Percentiles rank a stretch among this genome's conserved stretches.
These are phyloP conservation scores for Alternaria burnsii DNA, from an alignment of 2,329 filamentous ascomycete species.

Conservation along the genomic window DNA sequence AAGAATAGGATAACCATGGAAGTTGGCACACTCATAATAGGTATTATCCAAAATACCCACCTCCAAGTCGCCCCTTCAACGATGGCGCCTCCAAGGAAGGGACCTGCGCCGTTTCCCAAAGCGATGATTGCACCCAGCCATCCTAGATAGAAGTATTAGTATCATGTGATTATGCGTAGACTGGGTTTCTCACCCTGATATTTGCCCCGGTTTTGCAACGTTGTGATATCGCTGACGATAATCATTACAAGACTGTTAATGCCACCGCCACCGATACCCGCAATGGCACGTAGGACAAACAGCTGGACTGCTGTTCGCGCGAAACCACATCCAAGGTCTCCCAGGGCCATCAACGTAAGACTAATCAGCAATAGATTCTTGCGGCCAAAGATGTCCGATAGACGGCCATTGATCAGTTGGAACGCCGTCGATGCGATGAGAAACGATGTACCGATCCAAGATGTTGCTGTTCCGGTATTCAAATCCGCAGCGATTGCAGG, in stretches of 20 bases:
- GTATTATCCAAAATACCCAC: slow-evolving; percentile 28
- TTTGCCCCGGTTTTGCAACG: slow-evolving; percentile 46
- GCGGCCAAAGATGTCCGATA: slow-evolving; percentile 68
- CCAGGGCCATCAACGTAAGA: slow-evolving; percentile 63
- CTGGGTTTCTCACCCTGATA: slow-evolving; percentile 38
- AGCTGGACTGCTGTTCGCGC: slow-evolving; percentile 64
- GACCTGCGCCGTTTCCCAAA: slow-evolving; percentile 29
- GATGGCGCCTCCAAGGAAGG: slow-evolving; percentile 32
- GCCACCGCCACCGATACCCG: slow-evolving; percentile 68
- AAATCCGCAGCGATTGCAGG: slow-evolving; percentile 48
- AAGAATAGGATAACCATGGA: slow-evolving; percentile 25
- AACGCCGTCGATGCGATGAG: slow-evolving; percentile 68
- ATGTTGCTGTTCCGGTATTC: slow-evolving; percentile 58
- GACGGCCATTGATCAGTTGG: slow-evolving; percentile 69
- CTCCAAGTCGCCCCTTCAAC: slow-evolving; percentile 28
- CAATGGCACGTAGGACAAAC: slow-evolving; percentile 66
- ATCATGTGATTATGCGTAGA: neutral
- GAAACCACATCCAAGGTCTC: slow-evolving; percentile 67
- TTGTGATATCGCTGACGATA: slow-evolving; percentile 49
- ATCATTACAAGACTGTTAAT: slow-evolving; percentile 56
- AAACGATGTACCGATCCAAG: slow-evolving; percentile 63
- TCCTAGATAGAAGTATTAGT: slow-evolving; percentile 1
- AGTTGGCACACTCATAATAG: slow-evolving; percentile 23
- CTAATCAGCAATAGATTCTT: slow-evolving; percentile 58
- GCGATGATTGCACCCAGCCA: slow-evolving; percentile 31